Conservation (phyloP, 805 yeast species). For the Yarrowia alimentaria region DNA sequence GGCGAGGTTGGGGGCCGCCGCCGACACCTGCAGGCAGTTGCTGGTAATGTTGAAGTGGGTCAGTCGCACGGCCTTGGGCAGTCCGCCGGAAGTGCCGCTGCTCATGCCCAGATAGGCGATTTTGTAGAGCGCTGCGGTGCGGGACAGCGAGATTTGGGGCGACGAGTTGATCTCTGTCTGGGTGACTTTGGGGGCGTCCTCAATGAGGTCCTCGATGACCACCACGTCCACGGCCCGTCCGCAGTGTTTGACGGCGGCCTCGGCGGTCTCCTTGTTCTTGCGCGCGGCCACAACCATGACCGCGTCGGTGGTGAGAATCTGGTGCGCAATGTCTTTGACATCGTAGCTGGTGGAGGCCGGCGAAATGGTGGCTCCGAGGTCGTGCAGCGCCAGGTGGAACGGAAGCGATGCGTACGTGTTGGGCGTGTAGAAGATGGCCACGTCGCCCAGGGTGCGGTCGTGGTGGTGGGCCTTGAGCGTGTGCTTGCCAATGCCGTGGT, state of each 20-base stretch:
- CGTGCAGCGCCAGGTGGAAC: slow-evolving; percentile 12
- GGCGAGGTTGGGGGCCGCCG: slow-evolving; percentile 29
- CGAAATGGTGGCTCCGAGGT: slow-evolving; percentile 14
- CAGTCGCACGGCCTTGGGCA: slow-evolving; percentile 5
- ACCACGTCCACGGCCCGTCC: slow-evolving; percentile 8
- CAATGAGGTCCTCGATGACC: slow-evolving; percentile 3
- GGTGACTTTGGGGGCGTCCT: neutral
- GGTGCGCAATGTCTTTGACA: slow-evolving; percentile 19
- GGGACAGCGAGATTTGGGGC: neutral
- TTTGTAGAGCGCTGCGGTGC: neutral
- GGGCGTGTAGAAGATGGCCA: slow-evolving; percentile 22
- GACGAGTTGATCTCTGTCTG: neutral
- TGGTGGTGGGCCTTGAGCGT: neutral
- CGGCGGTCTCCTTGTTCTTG: neutral
- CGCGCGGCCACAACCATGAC: slow-evolving; percentile 7
- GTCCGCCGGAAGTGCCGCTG: slow-evolving; percentile 7
- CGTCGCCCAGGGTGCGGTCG: slow-evolving; percentile 16
- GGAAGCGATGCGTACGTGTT: slow-evolving; percentile 11
- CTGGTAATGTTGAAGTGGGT: slow-evolving; percentile 45
- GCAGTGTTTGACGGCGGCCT: neutral
- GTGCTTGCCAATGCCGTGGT: slow-evolving; percentile 1
- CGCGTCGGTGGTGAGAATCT: slow-evolving; percentile 18
- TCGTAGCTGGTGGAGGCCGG: slow-evolving; percentile 16
- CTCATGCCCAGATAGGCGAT: slow-evolving; percentile 37
- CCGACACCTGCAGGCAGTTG: slow-evolving; percentile 44